phyloP scores from a whole-genome alignment of 768 basidiomycete genomes.

The Cantharellus cinnabarinus region DNA sequence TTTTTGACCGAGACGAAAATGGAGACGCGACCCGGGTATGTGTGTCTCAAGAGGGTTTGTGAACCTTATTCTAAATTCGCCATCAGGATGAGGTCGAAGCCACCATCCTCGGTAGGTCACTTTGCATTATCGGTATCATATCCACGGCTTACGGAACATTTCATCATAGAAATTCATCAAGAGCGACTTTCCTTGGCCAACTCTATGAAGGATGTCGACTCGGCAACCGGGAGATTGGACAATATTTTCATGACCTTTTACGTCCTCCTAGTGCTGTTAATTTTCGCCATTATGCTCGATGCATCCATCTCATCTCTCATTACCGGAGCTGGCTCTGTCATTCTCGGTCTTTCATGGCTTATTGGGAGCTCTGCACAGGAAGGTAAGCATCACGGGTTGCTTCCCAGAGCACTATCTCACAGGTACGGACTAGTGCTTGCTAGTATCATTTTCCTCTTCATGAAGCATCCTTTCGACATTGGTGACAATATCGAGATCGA shows the following conservation, averaged over 20 bases:
- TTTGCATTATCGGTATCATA: slow-evolving; percentile 6
- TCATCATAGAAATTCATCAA: slow-evolving; percentile 50
- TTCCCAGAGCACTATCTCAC: not conserved
- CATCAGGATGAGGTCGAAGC: not conserved
- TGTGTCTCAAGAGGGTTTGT: not conserved
- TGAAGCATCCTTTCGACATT: slow-evolving; percentile 62
- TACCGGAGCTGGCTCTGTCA: slow-evolving; percentile 49
- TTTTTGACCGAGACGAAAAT: slow-evolving; percentile 25
- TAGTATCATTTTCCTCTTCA: slow-evolving; percentile 79
- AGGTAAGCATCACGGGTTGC: slow-evolving; percentile 2
- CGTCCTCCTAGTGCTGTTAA: slow-evolving; percentile 46
- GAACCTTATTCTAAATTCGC: not conserved
- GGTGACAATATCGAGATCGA: slow-evolving; percentile 46
- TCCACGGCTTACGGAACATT: not conserved
- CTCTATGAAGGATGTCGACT: slow-evolving; percentile 77
- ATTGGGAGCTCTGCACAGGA: slow-evolving; percentile 34
- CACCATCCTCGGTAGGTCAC: not conserved
- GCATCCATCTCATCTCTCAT: slow-evolving; percentile 53
- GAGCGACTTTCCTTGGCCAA: slow-evolving; percentile 70
- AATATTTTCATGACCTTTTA: slow-evolving; percentile 73
- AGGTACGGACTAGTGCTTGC: slow-evolving; percentile 64
- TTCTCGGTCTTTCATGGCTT: slow-evolving; percentile 59
- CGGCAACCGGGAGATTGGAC: slow-evolving; percentile 69
- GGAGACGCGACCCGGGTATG: slow-evolving; percentile 19
- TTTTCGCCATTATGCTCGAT: slow-evolving; percentile 68